These are phyloP conservation scores for Colletotrichum tabaci DNA, from an alignment of 2,329 filamentous ascomycete genomes.

Conservation along the genomic window DNA sequence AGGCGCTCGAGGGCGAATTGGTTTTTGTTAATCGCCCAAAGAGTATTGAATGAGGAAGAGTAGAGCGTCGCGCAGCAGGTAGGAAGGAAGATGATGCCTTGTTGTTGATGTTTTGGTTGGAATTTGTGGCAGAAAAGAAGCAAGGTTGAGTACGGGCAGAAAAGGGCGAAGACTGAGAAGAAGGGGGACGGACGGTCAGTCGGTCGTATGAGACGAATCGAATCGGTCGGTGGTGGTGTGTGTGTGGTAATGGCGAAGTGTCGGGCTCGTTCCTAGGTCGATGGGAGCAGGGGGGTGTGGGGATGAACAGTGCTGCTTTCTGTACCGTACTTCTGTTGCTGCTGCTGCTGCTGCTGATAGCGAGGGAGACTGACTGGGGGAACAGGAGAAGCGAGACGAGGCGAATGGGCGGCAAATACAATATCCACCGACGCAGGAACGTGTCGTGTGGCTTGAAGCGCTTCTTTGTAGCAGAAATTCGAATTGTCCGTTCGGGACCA, in stretches of 20 bases:
- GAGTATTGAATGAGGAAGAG: background rate
- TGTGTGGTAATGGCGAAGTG: slow-evolving; percentile 27
- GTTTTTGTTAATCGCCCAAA: background rate
- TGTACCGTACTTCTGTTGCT: too few species aligned
- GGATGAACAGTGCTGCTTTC: background rate
- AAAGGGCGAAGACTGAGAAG: slow-evolving; percentile 27
- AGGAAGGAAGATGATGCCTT: slow-evolving; percentile 21
- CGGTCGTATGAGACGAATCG: slow-evolving; percentile 30
- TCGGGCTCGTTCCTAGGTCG: slow-evolving; percentile 27
- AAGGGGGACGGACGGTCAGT: background rate
- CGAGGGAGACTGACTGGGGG: background rate
- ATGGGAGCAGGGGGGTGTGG: slow-evolving; percentile 7
- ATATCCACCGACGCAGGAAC: slow-evolving; percentile 13
- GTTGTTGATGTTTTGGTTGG: slow-evolving; percentile 1
- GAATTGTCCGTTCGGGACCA: slow-evolving; percentile 23
- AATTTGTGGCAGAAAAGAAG: slow-evolving; percentile 27
- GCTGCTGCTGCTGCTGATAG: too few species aligned
- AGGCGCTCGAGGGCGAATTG: slow-evolving; percentile 14
- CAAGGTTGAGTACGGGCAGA: slow-evolving; percentile 40
- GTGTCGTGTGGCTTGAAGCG: slow-evolving; percentile 39
- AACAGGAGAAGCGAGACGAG: slow-evolving; percentile 32
- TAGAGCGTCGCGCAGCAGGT: slow-evolving; percentile 12
- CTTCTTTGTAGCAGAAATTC: slow-evolving; percentile 42
- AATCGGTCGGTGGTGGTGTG: background rate
- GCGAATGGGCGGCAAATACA: slow-evolving; percentile 14